Evolutionary conservation across 306 rosid species (phyloP).

Genomic region (Alnus glutinosa): DNA sequence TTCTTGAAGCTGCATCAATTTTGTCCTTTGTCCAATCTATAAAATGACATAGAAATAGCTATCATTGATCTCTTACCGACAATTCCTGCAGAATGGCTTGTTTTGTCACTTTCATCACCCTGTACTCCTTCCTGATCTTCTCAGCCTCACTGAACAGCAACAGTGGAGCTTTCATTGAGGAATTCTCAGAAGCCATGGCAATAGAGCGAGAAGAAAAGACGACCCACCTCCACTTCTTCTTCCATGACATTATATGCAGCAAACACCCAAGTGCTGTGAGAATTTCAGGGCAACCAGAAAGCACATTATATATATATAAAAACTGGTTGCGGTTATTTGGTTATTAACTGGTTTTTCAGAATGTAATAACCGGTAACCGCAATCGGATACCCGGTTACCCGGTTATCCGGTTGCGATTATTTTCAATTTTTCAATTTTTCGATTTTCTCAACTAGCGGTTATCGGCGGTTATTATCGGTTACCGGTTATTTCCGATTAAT

Average conservation of each 20-base stretch:
- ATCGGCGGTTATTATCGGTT: too few relatives aligned
- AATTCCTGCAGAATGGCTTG: neutral
- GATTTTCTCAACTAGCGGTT: too few relatives aligned
- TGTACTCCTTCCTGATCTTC: neutral
- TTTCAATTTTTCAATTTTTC: too few relatives aligned
- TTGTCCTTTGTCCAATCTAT: neutral
- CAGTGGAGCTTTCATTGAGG: slow-evolving; percentile 17
- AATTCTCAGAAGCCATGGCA: neutral
- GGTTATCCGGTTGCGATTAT: too few relatives aligned
- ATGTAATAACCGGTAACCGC: too few relatives aligned
- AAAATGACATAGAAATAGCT: neutral
- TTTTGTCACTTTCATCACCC: slow-evolving; percentile 5
- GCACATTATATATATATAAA: neutral
- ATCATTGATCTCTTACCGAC: too few relatives aligned
- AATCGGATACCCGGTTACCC: too few relatives aligned
- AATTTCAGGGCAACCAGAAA: neutral
- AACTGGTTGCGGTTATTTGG: too few relatives aligned
- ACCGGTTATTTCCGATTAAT: too few relatives aligned
- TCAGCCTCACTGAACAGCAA: neutral
- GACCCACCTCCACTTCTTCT: slow-evolving; percentile 31
- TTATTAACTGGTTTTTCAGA: too few relatives aligned
- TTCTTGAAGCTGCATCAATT: slow-evolving; percentile 19
- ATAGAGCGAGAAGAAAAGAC: neutral
- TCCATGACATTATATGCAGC: slow-evolving; percentile 33
- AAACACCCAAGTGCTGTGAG: slow-evolving; percentile 18